Percentiles rank a stretch among this genome's conserved stretches.
Evolutionary conservation across 768 basidiomycete species (phyloP).

Genomic region (Boletus sensibilis): DNA sequence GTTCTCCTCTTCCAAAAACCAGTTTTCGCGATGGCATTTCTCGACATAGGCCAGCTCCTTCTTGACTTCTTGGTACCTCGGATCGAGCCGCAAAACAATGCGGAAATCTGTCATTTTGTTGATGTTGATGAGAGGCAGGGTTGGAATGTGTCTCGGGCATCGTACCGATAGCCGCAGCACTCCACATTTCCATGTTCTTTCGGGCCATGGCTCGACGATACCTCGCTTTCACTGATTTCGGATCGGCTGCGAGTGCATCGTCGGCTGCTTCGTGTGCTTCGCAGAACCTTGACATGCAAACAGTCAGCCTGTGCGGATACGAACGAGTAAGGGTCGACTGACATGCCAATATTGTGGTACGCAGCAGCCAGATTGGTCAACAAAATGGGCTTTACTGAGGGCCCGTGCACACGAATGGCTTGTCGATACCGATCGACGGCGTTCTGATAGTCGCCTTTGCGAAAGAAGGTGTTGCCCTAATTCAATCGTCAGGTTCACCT

Average conservation of each 20-base stretch:
- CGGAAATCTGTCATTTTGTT: constrained; percentile 24
- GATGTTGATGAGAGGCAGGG: too few relatives aligned
- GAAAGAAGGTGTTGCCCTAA: constrained; percentile 45
- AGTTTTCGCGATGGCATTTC: not conserved
- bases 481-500: constrained; percentile 9
- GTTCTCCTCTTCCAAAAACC: not conserved
- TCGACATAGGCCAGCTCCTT: not conserved
- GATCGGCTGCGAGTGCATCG: constrained; percentile 28
- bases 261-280: constrained; percentile 30
- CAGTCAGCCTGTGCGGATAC: not conserved
- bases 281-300: constrained; percentile 12
- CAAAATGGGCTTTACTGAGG: constrained; percentile 32
- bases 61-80: constrained; percentile 13
- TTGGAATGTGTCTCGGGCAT: not conserved
- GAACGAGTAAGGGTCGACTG: not conserved
- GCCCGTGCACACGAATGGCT: constrained; percentile 39
- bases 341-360: constrained; percentile 42
- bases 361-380: constrained; percentile 43
- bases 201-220: constrained; percentile 35
- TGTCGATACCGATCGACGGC: constrained; percentile 37
- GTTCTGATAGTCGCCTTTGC: constrained; percentile 37
- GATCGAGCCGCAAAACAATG: constrained; percentile 26
- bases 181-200: constrained; percentile 19
- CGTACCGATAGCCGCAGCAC: constrained; percentile 21
- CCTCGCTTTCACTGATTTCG: constrained; percentile 32